Base-by-base conservation (phyloP, 495 filamentous ascomycete genomes). In the Niebla homalea region DNA sequence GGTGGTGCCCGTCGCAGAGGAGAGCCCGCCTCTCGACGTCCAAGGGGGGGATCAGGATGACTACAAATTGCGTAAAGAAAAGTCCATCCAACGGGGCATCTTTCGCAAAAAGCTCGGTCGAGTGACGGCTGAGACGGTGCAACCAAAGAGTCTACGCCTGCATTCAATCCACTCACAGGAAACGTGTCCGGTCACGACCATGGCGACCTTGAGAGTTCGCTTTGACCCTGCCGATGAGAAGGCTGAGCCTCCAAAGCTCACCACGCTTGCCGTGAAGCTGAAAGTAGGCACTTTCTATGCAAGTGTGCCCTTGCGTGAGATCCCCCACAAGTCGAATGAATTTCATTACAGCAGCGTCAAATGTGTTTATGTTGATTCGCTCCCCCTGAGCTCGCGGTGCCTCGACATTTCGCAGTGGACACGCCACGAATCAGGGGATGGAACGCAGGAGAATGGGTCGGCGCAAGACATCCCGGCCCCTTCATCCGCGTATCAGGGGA, bases 51-150 rank as follows among this genome's bases (percentile, higher is more conserved):
- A 74, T 14, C 74, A 81, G 53, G 60, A 69, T n/a, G 68, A 81
- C 41, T 94, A 89, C 61, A 68, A 69, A 35, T 71, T 85, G 48
- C 74, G 78, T 26, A 80, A 78, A 63, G 81, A 88, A 58, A 96
- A 94, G 69, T 70, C 70, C 11, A 67, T 97, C 35, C 80, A 76
- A 52, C 88, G 84, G 52, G 85, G 84, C 12, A 63, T 92, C n/a
- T 73, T 97, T 56, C 78, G 84, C 19, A 72, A 80, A 19, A 90
- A 83, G 60, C 65, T 87, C 1, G 92, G 92, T 22, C 75, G 74
- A 0, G 54, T 96, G 20, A 79, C 79, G 11, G 80, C 83, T 37
- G 72, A 83, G n/a, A 78, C 86, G 1, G 59, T 68, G 0, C 90
- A 97, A 58, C 88, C 92, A 2, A 72, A 71, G 23, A 70, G 83